Base-by-base conservation (phyloP, 352 stramenopile genomes). In the Sclerospora graminicola region DNA sequence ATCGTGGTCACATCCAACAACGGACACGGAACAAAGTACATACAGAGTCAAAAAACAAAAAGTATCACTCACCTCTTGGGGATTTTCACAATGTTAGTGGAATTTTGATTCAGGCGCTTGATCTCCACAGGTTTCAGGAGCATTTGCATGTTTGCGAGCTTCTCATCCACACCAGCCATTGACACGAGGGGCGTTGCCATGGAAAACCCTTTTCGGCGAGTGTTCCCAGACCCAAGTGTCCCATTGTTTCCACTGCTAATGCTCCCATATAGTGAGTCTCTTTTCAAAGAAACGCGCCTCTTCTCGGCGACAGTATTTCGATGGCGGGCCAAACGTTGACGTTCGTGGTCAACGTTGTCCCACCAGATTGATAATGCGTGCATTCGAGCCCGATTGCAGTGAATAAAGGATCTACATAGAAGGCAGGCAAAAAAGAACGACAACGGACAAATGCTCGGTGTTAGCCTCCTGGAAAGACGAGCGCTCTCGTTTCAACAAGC, bases 101-200 rank as follows among this genome's bases (percentile, higher is more conserved):
- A 46, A 32, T 67, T 66, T 48, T 78, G 63, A 34, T 88, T 75
- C 13, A 88, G 41, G 3, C 78, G 72, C 48, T 86, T 72, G 30
- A 88, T 62, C n/a, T 90, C 75, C 21, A 90, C 74, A 4, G 78
- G 75, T 6, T 75, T 85, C 21, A 88, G 51, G 42, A 88, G 66
- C 45, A 82, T 76, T 60, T 88, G 78, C 78, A 86, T 86, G 7
- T 37, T 73, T 11, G 59, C 64, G 23, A 88, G 48, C 26, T 77
- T 69, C 33, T 80, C 70, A 36, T 84, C 58, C 55, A 88, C 80
- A 35, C 69, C 57, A 23, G 61, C 64, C 4, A 86, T 33, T 18
- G 72, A 41, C 23, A 57, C 48, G 8, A 71, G 41, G 43, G 40
- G 21, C 21, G 21, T 26, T 26, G 21, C 21, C n/a, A n/a, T n/a